Conservation (phyloP, 805 yeast genomes). For the Torulaspora indica region DNA sequence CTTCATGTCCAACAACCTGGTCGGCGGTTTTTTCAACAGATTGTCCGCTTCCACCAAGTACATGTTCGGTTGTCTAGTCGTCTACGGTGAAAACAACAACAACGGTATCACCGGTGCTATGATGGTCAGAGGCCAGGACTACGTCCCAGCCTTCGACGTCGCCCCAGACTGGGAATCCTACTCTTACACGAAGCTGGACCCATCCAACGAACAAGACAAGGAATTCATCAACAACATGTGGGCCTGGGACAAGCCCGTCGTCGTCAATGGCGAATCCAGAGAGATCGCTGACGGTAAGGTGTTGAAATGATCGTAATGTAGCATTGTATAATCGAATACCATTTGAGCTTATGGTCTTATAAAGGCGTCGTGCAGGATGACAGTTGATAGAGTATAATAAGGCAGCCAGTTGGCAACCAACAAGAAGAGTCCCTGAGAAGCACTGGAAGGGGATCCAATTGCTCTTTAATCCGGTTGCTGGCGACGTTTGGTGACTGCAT, state of each 20-base stretch:
- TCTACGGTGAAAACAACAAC: conserved; percentile 95
- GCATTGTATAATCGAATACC: not conserved
- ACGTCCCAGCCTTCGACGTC: conserved; percentile 85
- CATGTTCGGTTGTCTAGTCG: conserved; percentile 86
- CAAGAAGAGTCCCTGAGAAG: conserved; percentile 13
- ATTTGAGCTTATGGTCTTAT: not conserved
- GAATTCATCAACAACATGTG: conserved; percentile 85
- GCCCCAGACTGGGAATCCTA: conserved; percentile 99
- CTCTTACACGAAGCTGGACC: conserved; percentile 76
- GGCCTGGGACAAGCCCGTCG: conserved; percentile 97
- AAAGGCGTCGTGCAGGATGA: not conserved
- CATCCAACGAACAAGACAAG: conserved; percentile 69
- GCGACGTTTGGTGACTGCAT: not conserved
- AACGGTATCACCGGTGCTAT: conserved; percentile 93
- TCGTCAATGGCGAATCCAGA: conserved; percentile 69
- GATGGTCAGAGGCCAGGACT: conserved; percentile 90
- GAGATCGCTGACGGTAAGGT: conserved; percentile 98
- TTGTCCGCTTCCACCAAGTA: conserved; percentile 81
- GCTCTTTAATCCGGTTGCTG: not conserved
- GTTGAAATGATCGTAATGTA: conserved; percentile 54
- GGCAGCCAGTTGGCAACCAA: conserved; percentile 11
- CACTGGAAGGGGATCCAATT: conserved; percentile 36
- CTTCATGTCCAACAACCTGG: conserved; percentile 94
- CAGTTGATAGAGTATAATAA: conserved; percentile 6
- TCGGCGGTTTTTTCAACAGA: conserved; percentile 97